Evolutionary conservation across 1,284 basidiomycete species (phyloP).

Genomic region (Takashimella koratensis): DNA sequence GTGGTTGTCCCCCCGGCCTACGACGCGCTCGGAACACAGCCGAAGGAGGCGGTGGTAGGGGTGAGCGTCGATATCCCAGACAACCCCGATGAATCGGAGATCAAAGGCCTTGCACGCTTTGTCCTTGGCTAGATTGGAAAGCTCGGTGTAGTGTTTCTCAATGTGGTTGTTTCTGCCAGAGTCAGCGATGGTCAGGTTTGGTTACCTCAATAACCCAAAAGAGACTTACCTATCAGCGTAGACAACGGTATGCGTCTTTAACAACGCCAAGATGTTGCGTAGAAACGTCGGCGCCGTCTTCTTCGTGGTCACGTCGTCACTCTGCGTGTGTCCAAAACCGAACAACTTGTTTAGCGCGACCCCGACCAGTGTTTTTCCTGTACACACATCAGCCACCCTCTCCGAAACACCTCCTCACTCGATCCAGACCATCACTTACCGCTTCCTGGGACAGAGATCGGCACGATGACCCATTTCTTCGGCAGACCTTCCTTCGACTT

Average conservation of each 20-base stretch:
- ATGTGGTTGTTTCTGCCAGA: conserved; percentile 78
- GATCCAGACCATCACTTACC: conserved; percentile 55
- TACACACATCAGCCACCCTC: not conserved
- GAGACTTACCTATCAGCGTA: conserved; percentile 76
- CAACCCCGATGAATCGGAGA: conserved; percentile 69
- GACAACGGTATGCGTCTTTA: conserved; percentile 68
- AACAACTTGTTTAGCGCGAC: conserved; percentile 76
- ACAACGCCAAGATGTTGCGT: conserved; percentile 63
- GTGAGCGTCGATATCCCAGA: conserved; percentile 66
- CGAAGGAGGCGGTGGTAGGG: conserved; percentile 59
- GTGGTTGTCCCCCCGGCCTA: conserved; percentile 73
- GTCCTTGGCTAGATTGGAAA: conserved; percentile 55
- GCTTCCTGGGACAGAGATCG: conserved; percentile 87
- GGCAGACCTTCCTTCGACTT: conserved; percentile 30
- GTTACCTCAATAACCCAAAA: no score
- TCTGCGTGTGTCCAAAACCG: conserved; percentile 82
- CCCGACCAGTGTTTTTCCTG: conserved; percentile 84
- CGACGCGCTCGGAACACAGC: conserved; percentile 71
- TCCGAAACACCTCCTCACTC: not conserved
- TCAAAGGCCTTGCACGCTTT: conserved; percentile 20
- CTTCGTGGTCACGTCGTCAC: conserved; percentile 81
- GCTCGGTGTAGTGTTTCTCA: conserved; percentile 65
- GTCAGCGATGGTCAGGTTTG: conserved; percentile 1
- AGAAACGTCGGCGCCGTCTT: conserved; percentile 74
- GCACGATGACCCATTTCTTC: conserved; percentile 81